Base-by-base conservation (phyloP, 1,139 yeast genomes). In the Lodderomyces margitis region DNA sequence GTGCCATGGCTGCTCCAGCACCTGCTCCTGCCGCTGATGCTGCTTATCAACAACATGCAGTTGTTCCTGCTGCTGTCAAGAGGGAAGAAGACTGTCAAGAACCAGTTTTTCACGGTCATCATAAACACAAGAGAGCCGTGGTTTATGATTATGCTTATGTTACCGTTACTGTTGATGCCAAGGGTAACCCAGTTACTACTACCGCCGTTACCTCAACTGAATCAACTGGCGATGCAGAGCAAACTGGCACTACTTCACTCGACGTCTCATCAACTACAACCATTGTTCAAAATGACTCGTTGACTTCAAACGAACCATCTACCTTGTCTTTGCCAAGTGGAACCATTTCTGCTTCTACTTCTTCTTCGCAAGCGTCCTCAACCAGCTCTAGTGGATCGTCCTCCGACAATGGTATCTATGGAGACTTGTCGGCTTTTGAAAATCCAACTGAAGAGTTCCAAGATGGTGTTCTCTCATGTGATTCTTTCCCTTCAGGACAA, bases 401-500 rank as follows among this genome's bases (percentile, higher is more conserved):
- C 5, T 25, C 34, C 16, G 5, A 15, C 10, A 40, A 38, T 44
- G 73, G 75, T 43, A 65, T 73, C 53, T 44, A 58, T 41, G 88
- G 88, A 57, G 84, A 79, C 58, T 73, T 86, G 53, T 47, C 69
- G 25, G 68, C 73, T 45, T 84, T 73, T 66, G 53, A 64, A 37
- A 65, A 62, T 55, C 87, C 89, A 56, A 53, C 78, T 41, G 64
- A 62, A 41, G 66, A 70, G 47, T 91, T 91, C 72, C 74, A 76
- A 62, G 98, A 92, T 61, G 98, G 98, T 59, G 76, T 75, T 45
- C 66, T 82, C 62, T 66, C 76, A 50, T 92, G 98, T 75, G 69
- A 80, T 49, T 58, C 70, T 39, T 88, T 92, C 82, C 98, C 98
- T 62, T 66, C 83, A 24, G 96, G 95, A 52, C 80, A 88, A 61